Conservation (phyloP, 2,329 filamentous ascomycete genomes). For the Aspergillus sp. region DNA sequence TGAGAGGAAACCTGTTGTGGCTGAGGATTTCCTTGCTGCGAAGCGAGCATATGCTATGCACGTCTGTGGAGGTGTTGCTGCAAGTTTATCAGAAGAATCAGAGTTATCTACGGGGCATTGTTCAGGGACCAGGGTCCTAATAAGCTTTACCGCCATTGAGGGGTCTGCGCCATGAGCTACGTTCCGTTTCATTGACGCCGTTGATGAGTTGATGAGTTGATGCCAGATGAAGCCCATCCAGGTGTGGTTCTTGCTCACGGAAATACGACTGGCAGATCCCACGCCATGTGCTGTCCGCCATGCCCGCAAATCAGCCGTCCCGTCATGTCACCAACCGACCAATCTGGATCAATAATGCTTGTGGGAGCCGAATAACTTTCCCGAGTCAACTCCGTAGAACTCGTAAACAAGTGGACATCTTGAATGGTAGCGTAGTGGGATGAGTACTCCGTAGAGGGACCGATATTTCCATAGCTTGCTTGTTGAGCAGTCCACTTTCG, state of each 20-base stretch:
- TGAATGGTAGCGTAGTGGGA: background rate
- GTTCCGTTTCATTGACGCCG: background rate
- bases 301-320: background rate
- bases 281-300: background rate
- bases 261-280: background rate
- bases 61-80: constrained; percentile 1
- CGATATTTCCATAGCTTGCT: background rate
- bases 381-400: background rate
- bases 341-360: background rate
- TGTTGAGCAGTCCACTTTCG: background rate
- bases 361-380: background rate
- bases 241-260: too few relatives aligned
- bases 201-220: too few relatives aligned
- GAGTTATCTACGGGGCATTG: background rate
- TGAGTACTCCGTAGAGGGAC: background rate
- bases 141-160: constrained; percentile 13
- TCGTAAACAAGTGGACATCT: background rate
- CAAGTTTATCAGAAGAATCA: background rate
- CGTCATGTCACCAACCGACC: background rate
- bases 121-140: constrained; percentile 2
- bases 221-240: too few relatives aligned
- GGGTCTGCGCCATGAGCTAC: background rate
- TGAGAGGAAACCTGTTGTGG: background rate
- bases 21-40: background rate
- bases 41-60: background rate